Evolutionary conservation across 495 filamentous ascomycete genomes (phyloP), one percentile per base, ranked within the genome.

Genomic region (Neurospora intermedia): DNA sequence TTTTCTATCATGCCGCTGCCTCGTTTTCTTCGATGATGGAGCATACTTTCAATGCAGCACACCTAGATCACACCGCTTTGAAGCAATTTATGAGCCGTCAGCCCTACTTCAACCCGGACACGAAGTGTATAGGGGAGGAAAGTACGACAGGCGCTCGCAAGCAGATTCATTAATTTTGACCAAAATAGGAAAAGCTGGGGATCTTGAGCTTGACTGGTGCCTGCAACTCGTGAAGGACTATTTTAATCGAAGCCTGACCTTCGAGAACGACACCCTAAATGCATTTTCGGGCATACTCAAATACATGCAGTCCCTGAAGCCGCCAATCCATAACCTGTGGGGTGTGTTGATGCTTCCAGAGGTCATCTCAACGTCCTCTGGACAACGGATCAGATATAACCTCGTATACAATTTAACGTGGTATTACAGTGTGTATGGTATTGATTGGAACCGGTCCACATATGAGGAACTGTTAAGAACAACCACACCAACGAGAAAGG

Each of bases 21-120:
- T 71, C 2, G 70, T 71, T 5, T 73, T 75, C 69, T 76, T 76
- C 0, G 75, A 79, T 1, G 23, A 77, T 0, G 77, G 81, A 45
- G 73, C 79, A 43, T 84, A 81, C 71, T 85, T 80, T 70, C 77
- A 83, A 48, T 84, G 82, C 71, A 54, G 4, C 46, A 23, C 46
- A 13, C 10, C n/a, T 4, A 13, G 10, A 0, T 54, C 46, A n/a
- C 9, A 23, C 46, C 46, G 46, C 1, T 20, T 54, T 2, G 46
- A 54, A 0, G 3, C 46, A 0, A 0, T 54, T 1, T 10, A 54
- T 54, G 18, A 31, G 0, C 31, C 69, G 0, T 0, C 10, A 7
- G 20, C 38, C 0, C 20, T 70, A 41, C 40, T 31, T 2, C 9
- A 23, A 4, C 40, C 43, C 3, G 15, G 10, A 18, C 7, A 42